These are phyloP conservation scores for Ambrosia artemisiifolia DNA, from an alignment of 129 eudicot species.

Conservation along the genomic window DNA sequence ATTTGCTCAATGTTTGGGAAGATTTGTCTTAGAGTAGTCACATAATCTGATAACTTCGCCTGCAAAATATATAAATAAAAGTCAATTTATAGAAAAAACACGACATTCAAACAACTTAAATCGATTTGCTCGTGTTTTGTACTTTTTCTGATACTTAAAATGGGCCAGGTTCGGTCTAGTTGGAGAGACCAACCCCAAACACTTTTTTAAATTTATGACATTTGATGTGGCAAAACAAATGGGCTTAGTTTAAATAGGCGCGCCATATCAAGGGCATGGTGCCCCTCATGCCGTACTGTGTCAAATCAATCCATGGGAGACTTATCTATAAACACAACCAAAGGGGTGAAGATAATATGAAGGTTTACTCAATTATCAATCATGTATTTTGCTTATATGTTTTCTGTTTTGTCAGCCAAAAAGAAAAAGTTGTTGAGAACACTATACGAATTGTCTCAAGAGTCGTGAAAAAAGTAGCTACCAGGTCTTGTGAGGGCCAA, in stretches of 20 bases:
- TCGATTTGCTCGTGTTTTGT: not conserved
- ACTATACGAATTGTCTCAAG: not conserved
- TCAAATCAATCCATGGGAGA: too few relatives aligned
- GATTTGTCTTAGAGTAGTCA: slow-evolving; percentile 52
- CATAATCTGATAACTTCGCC: slow-evolving; percentile 60
- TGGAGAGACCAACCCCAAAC: not conserved
- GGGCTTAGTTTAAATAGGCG: not conserved
- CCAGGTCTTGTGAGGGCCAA: slow-evolving; percentile 1
- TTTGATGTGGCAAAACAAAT: not conserved
- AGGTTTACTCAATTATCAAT: not conserved
- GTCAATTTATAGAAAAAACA: not conserved
- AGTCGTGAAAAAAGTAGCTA: not conserved
- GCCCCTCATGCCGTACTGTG: too few relatives aligned
- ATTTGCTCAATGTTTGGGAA: slow-evolving; percentile 82
- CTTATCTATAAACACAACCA: too few relatives aligned
- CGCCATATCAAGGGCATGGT: too few relatives aligned
- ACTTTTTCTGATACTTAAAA: not conserved
- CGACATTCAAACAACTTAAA: not conserved
- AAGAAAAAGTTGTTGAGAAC: not conserved
- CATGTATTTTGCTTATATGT: not conserved
- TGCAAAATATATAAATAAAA: slow-evolving; percentile 24
- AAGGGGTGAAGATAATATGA: too few relatives aligned
- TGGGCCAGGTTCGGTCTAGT: not conserved
- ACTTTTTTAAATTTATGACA: not conserved
- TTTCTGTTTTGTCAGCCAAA: not conserved